Percentiles rank a stretch among this genome's conserved stretches.
Conservation (phyloP, 495 filamentous ascomycete genomes). For the Penicillium ucsense region DNA sequence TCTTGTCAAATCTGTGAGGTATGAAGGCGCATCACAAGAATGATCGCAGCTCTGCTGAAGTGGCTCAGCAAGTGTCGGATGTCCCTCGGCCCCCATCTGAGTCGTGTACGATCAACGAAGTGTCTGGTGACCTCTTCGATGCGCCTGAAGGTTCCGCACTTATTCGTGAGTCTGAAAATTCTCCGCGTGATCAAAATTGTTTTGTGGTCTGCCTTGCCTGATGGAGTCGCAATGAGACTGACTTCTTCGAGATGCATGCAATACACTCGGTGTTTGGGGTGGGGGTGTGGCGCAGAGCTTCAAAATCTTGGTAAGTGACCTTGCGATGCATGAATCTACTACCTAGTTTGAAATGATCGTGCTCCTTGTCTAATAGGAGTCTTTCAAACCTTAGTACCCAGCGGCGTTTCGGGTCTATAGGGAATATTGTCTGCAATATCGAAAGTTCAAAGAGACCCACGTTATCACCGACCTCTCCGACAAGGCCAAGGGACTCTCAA, state of each 20-base stretch:
- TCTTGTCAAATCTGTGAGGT: too few species aligned
- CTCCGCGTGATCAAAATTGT: too few species aligned
- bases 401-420: conserved; percentile 28
- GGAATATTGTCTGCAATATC: conserved; percentile 18
- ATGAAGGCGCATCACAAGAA: too few species aligned
- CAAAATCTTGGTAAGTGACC: conserved; percentile 17
- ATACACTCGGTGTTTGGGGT: conserved; percentile 35
- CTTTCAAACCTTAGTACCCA: conserved; percentile 24
- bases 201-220: not conserved
- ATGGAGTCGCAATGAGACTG: not conserved
- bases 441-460: not conserved
- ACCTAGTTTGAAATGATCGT: not conserved
- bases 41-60: too few species aligned
- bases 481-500: not conserved
- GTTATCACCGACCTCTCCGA: conserved; percentile 1
- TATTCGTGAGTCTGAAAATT: conserved; percentile 26
- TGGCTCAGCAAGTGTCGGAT: too few species aligned
- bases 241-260: conserved; percentile 34
- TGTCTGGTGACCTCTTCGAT: conserved; percentile 33
- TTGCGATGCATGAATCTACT: not conserved
- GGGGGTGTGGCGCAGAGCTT: conserved; percentile 32
- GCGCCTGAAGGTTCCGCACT: conserved; percentile 32
- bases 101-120: conserved; percentile 12
- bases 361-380: not conserved
- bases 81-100: not conserved